Conservation (phyloP, 495 filamentous ascomycete species). For the Lentithecium fluviatile region DNA sequence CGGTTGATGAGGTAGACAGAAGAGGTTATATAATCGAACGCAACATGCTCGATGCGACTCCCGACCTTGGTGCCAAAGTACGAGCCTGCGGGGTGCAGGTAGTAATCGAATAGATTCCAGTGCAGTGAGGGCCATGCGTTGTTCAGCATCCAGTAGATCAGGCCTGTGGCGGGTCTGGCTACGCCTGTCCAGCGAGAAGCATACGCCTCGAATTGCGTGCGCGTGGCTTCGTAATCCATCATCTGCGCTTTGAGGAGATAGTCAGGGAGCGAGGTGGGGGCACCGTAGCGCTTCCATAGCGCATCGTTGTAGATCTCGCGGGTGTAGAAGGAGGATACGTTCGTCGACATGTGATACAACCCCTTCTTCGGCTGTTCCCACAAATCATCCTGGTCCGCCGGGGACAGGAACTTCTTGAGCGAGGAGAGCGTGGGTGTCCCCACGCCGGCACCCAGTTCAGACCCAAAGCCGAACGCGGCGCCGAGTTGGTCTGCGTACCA, state of each 20-base stretch:
- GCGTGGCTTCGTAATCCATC: conserved; percentile 62
- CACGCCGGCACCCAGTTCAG: conserved; percentile 60
- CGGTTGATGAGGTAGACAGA: conserved; percentile 58
- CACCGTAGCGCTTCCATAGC: conserved; percentile 53
- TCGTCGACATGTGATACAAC: conserved; percentile 60
- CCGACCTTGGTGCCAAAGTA: conserved; percentile 62
- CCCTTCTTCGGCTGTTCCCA: conserved; percentile 56
- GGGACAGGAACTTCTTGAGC: conserved; percentile 55
- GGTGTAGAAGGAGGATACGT: conserved; percentile 53
- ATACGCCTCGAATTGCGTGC: conserved; percentile 60
- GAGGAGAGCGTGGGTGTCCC: conserved; percentile 60
- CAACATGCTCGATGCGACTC: conserved; percentile 55
- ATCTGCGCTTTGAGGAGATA: conserved; percentile 49
- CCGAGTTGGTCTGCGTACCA: conserved; percentile 56
- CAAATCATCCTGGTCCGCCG: conserved; percentile 51
- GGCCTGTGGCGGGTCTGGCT: conserved; percentile 55
- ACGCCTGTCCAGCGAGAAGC: conserved; percentile 50
- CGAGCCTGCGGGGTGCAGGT: conserved; percentile 56
- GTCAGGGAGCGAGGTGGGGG: conserved; percentile 53
- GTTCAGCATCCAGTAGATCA: conserved; percentile 71
- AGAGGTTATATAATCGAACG: conserved; percentile 52
- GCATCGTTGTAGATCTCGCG: conserved; percentile 58
- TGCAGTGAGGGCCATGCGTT: conserved; percentile 64
- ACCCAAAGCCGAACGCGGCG: conserved; percentile 62
- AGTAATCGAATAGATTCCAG: conserved; percentile 68